Base-by-base conservation (phyloP, 2,329 filamentous ascomycete species). In the Zymoseptoria ardabiliae region DNA sequence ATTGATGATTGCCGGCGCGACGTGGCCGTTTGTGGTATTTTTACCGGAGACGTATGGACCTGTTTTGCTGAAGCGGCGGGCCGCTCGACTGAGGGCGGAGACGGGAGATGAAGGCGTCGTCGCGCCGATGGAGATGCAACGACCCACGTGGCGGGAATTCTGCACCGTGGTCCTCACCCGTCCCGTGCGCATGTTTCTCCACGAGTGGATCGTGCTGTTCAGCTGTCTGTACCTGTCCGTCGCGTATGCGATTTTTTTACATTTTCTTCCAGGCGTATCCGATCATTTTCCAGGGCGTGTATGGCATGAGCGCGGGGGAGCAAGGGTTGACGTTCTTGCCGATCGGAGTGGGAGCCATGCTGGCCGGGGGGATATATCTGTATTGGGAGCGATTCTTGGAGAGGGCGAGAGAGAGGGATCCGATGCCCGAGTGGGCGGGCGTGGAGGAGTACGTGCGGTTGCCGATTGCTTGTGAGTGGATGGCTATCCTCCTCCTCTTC, bases 191-290 rank as follows among this genome's bases (percentile, higher is more conserved):
- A 93, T 93, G 89, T 77, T 90, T n/a, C 69, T 75, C 51, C 85
- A 81, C 50, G 90, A 94, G 69, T 85, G 87, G 54, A 88, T 93
- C 54, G 88, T 93, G 7, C 78, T 85, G 22, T 86, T 85, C 54
- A 84, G 82, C 1, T 92, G 91, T 72, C 78, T 91, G 10, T 85
- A 89, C 35, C 77, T 92, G 25, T 81, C 85, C 35, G 76, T 79
- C 54, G 76, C 74, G 8, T 92, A 91, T 69, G 81, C 78, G 3
- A 80, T 86, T 61, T 83, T 83, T 86, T 62, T 86, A 85, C 78
- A 89, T 92, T 74, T 90, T 85, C 69, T 90, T 93, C 66, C 85
- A 90, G 71, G 86, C 87, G 2, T 92, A 87, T 70, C 86, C 71
- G 70, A 83, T 68, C 61, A 87, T 91, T 63, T 92, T 90, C 71